Base-by-base conservation (phyloP, 1,284 basidiomycete genomes). In the Pulchroboletus neoregius region DNA sequence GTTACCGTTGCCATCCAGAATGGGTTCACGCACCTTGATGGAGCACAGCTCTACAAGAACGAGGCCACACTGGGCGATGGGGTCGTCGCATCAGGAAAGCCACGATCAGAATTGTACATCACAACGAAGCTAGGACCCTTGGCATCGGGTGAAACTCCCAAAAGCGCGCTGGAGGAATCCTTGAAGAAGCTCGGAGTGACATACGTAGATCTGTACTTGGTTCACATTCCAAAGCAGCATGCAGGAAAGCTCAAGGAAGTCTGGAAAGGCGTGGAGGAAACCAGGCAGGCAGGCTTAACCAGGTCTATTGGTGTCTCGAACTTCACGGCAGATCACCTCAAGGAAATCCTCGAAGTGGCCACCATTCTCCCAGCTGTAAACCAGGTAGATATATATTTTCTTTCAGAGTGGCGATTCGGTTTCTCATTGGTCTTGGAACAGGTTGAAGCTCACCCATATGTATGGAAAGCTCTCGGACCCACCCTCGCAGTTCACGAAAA, bases 251-350 rank as follows among this genome's bases (percentile, higher is more conserved):
- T 86, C 47, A 71, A 72, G 58, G 68, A 73, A 20, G 65, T 79
- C 43, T 94, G 91, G 91, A 75, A 75, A 52, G 74, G 75, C 11
- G 76, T 93, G 74, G 88, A 91, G 61, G 77, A 74, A 36, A 67
- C 85, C 40, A 75, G 87, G 65, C 68, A 68, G 39, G 79, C 80
- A 38, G 87, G 87, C 1, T 67, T 91, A 37, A 71, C 87, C 31
- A 85, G 77, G 65, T 83, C 80, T 33, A 88, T 94, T 49, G 92
- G 92, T 2, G 89, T 95, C 12, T 89, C 84, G 45, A 94, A 94
- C 70, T 93, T 86, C 66, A 75, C 72, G 13, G 72, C 83, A 15
- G 69, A 79, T 49, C 76, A 93, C 54, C 67, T 94, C 35, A 67
- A 82, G 50, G 76, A 77, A 43, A 69, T 92, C 31, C 60, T 88